Base-by-base conservation (phyloP, 805 yeast genomes). In the Schizosaccharomyces octosporus region DNA sequence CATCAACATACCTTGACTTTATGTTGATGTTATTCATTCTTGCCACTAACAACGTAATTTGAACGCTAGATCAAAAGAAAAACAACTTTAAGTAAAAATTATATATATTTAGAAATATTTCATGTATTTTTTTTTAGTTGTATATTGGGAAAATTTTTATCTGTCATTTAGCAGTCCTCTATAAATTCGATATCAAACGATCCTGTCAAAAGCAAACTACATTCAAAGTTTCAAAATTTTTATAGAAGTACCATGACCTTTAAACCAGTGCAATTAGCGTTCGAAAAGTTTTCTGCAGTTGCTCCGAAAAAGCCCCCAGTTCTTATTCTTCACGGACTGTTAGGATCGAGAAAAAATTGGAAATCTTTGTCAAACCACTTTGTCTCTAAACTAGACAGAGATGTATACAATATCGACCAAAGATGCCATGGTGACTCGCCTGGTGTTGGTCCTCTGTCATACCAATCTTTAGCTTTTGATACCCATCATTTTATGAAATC, bases 391-490 rank as follows among this genome's bases (percentile, higher is more conserved):
- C 59, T 59, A 4, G 45, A 59, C 59, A n/a, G 59, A 48, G 48
- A 57, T 36, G 45, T 57, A 6, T 57, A 29, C 60, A 21, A 15
- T 19, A 21, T 57, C 29, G 97, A 90, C 69, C 74, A 89, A 63
- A 75, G 98, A 64, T 89, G 93, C 71, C 96, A 89, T 69, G 98
- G 98, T 1, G 81, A 78, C n/a, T 85, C 95, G 1, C 96, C 96
- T 0, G 94, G 85, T 66, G 69, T 67, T n/a, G 68, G 70, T 0
- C 73, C 84, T 39, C 86, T 85, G 67, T 89, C 85, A 68, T 89
- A 89, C 70, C 83, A 85, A 0, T 74, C 89, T 1, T 74, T 90
- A 73, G 84, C 95, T 0, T 82, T 85, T 0, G 98, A 90, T 69
- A 87, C 90, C n/a, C 87, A 82, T 65, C 66, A 72, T 21, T 90